phyloP scores from a whole-genome alignment of 352 stramenopile genomes.

The Phytopythium boreale region DNA sequence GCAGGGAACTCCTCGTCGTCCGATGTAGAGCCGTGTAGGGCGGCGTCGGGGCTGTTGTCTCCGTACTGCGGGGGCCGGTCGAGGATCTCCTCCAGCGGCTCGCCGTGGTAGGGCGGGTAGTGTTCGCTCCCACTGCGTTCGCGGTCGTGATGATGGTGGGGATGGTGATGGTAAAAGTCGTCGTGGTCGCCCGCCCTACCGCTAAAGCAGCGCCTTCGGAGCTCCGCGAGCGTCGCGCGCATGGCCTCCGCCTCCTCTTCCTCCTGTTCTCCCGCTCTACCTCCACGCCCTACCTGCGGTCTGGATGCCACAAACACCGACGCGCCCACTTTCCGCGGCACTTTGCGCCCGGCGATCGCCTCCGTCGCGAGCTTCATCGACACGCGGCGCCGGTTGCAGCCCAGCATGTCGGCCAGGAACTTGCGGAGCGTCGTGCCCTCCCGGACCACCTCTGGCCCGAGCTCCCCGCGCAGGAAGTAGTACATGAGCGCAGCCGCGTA shows the following conservation, averaged over 20 bases:
- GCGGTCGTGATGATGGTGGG: constrained; percentile 7
- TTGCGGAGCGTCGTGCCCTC: constrained; percentile 66
- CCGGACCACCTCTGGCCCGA: constrained; percentile 24
- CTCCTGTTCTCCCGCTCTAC: constrained; percentile 20
- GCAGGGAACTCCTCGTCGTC: constrained; percentile 4
- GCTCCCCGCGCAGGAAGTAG: constrained; percentile 54
- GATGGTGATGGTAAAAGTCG: constrained; percentile 6
- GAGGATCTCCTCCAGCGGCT: constrained; percentile 5
- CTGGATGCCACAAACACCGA: constrained; percentile 52
- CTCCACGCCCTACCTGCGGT: constrained; percentile 8
- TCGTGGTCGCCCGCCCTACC: constrained; percentile 8
- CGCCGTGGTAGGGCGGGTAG: constrained; percentile 2
- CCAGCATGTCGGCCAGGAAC: constrained; percentile 62
- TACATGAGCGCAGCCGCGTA: constrained; percentile 61
- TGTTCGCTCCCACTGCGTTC: background rate
- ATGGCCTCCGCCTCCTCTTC: constrained; percentile 28
- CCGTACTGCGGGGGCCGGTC: constrained; percentile 2
- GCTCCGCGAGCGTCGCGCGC: constrained; percentile 27
- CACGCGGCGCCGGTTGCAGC: constrained; percentile 60
- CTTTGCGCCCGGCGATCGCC: constrained; percentile 49
- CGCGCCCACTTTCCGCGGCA: constrained; percentile 64
- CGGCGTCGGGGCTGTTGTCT: background rate
- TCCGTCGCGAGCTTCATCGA: constrained; percentile 77
- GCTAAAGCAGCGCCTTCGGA: constrained; percentile 39
- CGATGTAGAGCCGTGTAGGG: background rate